Base-by-base conservation (phyloP, 495 filamentous ascomycete genomes). In the Corynascus novoguineensis region DNA sequence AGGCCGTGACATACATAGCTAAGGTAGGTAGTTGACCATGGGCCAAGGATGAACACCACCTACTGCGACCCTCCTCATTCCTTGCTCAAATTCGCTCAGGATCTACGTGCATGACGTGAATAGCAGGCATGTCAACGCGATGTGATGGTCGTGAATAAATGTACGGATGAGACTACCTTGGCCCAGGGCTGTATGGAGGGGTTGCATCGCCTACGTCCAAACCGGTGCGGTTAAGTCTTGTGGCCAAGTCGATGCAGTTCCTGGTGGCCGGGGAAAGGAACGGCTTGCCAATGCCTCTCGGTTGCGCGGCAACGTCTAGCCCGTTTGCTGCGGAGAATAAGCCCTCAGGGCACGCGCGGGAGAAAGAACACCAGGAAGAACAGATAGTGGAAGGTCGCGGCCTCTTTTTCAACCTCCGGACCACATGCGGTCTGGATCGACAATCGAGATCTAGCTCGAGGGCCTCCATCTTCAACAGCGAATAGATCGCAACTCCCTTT, bases 201-300 rank as follows among this genome's bases (percentile, higher is more conserved):
- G 50, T 53, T 54, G 50, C 57, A 54, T 48, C 50, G 34, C 27
- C 14, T 48, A 25, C 7, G 14, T 48, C 21, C 5, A 34, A 51
- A 49, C 38, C 53, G 24, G 53, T 10, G 34, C 44, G 25, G 29
- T 14, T 24, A 14, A 12, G 27, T 15, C 24, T 9, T 37, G 51
- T 41, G 34, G 41, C 52, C 57, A 62, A 56, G 60, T 60, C 57
- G 60, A 46, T 32, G 41, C 24, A 28, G 44, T 56, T 60, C 50
- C 57, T 57, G 31, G 25, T 24, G 57, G 42, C 5, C 17, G 6
- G n/a, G 5, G 29, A 41, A 5, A 24, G 1, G 29, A 19, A 2
- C n/a, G 19, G 11, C 3, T 21, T 7, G 7, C 32, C 48, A 41
- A 50, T 25, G 34, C 34, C 42, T 54, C 17, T n/a, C n/a, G n/a